Evolutionary conservation across 441 rosid species (phyloP).

Genomic region (Gossypium davidsonii): DNA sequence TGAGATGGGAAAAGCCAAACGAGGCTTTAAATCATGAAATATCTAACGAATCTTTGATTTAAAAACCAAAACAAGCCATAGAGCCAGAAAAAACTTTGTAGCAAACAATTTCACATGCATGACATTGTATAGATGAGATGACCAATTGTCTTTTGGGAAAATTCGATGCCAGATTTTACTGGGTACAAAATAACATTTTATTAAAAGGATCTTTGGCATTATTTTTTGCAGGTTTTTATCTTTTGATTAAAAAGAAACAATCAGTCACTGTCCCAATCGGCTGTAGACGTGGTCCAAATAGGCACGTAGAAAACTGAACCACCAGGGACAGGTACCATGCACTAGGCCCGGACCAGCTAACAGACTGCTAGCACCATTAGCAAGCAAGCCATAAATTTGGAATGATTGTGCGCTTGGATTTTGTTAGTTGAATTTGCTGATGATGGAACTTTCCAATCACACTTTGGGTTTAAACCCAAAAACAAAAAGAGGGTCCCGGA

Average conservation of each 20-base stretch:
- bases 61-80: neutral
- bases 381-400: neutral
- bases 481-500: constrained; percentile 18
- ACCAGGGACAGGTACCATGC: neutral
- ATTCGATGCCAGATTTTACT: neutral
- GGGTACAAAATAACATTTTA: neutral
- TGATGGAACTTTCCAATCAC: neutral
- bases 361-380: neutral
- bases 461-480: constrained; percentile 4
- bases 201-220: neutral
- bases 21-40: neutral
- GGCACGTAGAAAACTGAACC: constrained; percentile 15
- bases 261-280: constrained; percentile 15
- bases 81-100: neutral
- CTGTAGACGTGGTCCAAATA: constrained; percentile 26
- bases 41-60: neutral
- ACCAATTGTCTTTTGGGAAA: neutral
- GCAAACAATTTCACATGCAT: constrained; percentile 6
- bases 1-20: constrained; percentile 1
- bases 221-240: neutral
- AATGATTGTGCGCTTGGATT: neutral
- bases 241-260: neutral
- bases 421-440: neutral
- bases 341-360: neutral
- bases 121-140: neutral